phyloP scores from a whole-genome alignment of 169 alveolate species.

The Cryptosporidium bovis region DNA sequence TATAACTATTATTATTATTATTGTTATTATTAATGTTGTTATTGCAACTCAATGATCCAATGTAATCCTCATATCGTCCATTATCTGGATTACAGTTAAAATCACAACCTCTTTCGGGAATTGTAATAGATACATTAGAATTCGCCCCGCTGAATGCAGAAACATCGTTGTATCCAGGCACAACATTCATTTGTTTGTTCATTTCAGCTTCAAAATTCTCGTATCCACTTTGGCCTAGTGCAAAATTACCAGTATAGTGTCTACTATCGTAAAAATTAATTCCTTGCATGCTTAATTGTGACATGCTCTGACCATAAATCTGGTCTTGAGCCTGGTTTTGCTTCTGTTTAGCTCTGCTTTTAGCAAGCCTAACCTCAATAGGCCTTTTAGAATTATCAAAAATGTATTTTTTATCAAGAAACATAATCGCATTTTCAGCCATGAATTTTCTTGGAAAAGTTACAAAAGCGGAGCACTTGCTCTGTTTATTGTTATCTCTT shows the following conservation, averaged over 20 bases:
- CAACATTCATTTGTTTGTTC: too few relatives aligned
- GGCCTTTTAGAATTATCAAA: slow-evolving; percentile 68
- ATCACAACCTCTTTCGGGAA: too few relatives aligned
- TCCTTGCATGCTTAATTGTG: not conserved
- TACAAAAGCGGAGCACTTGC: slow-evolving; percentile 71
- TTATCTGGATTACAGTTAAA: too few relatives aligned
- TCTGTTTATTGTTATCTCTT: slow-evolving; percentile 56
- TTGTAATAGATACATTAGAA: too few relatives aligned
- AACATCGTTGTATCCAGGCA: too few relatives aligned
- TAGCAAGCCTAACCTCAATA: slow-evolving; percentile 67
- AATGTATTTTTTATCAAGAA: slow-evolving; percentile 53
- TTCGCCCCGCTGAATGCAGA: too few relatives aligned
- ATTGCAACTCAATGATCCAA: not conserved
- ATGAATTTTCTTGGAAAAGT: slow-evolving; percentile 52
- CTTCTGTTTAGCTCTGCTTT: slow-evolving; percentile 55
- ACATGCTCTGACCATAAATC: not conserved
- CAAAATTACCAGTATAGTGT: too few relatives aligned
- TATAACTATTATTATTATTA: not conserved
- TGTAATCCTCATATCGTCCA: too few relatives aligned
- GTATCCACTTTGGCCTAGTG: too few relatives aligned
- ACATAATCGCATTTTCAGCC: slow-evolving; percentile 73
- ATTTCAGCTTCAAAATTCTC: too few relatives aligned
- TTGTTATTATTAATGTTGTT: not conserved
- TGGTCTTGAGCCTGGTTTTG: slow-evolving; percentile 7
- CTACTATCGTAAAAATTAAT: not conserved